Base-by-base conservation (phyloP, 1,284 basidiomycete genomes). In the Sporisorium sorghi region DNA sequence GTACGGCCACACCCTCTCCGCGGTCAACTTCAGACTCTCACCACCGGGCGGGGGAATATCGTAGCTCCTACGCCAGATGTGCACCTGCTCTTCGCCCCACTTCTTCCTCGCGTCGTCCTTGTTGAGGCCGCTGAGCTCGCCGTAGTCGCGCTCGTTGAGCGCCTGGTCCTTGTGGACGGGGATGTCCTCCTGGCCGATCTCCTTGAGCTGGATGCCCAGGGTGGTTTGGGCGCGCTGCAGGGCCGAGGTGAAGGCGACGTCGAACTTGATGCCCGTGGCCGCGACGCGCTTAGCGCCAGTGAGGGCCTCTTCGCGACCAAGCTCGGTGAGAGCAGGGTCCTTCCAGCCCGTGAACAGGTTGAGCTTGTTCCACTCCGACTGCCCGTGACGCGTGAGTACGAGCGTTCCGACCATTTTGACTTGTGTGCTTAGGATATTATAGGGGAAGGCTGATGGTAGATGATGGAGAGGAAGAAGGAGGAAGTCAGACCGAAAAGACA, bases 61-160 rank as follows among this genome's bases (percentile, higher is more conserved):
- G 71, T 80, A 85, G 37, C 78, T 80, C 46, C 83, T 74, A 30
- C 84, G 68, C 84, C 84, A 85, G 57, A 85, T 85, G 81, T 85
- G 85, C 28, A 86, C 85, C 76, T 86, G 86, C 33, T 86, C 86
- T 60, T 86, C 86, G 42, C 86, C 86, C 68, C 78, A 86, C 79
- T 86, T 86, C 70, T 84, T 81, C 44, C 86, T 76, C 28, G 86
- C 86, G 40, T 84, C 83, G 61, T 86, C 85, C 81, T 86, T 86
- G 84, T 86, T 86, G 51, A 86, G 78, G 30, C 85, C 85, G 32
- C 84, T 83, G 23, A 86, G 73, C 60, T 85, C 85, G 46, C 85
- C 85, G 59, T 86, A 86, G 77, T 86, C 85, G 17, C 86, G 81
- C 81, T 86, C 86, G 80, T 86, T 86, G 52, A 86, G 76, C 3